phyloP scores from a whole-genome alignment of 768 basidiomycete genomes.

The Rhizopogon salebrosus region DNA sequence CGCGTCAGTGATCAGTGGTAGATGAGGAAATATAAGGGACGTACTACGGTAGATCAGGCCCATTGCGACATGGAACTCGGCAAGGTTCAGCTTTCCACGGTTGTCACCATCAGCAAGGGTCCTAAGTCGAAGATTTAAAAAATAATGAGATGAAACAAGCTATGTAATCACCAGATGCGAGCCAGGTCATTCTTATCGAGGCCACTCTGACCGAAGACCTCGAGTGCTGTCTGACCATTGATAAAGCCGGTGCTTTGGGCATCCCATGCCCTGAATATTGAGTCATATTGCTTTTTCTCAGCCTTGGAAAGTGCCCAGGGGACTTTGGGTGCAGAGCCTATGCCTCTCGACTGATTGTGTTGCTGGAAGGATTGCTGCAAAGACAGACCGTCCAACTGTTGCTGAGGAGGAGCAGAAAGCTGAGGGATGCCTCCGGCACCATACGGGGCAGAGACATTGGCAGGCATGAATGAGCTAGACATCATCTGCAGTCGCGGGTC shows the following conservation, averaged over 20 bases:
- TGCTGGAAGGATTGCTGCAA: conserved; percentile 87
- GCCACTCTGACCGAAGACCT: conserved; percentile 94
- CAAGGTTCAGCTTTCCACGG: conserved; percentile 90
- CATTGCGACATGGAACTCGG: conserved; percentile 99
- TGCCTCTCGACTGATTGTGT: conserved; percentile 71
- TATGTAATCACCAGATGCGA: conserved; percentile 73
- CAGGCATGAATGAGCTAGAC: conserved; percentile 89
- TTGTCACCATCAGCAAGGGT: conserved; percentile 89
- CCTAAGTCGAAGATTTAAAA: conserved; percentile 43
- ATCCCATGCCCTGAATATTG: conserved; percentile 98
- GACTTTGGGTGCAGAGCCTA: conserved; percentile 59
- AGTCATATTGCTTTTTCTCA: conserved; percentile 96
- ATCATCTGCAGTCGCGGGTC: conserved; percentile 86
- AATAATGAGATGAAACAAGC: neutral
- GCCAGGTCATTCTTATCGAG: conserved; percentile 86
- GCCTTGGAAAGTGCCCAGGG: conserved; percentile 83
- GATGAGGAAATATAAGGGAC: conserved; percentile 24
- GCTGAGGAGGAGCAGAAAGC: conserved; percentile 51
- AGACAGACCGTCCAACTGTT: conserved; percentile 45
- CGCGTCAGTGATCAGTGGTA: neutral
- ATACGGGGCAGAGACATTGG: conserved; percentile 56
- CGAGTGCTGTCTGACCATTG: conserved; percentile 73
- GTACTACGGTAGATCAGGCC: conserved; percentile 92
- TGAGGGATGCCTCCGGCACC: conserved; percentile 58
- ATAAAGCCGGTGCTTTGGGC: conserved; percentile 77